A percentile compares a stretch with the other conserved stretches of the same genome.
These are phyloP conservation scores for Echria macrotheca DNA, from an alignment of 495 filamentous ascomycete genomes.

Conservation along the genomic window DNA sequence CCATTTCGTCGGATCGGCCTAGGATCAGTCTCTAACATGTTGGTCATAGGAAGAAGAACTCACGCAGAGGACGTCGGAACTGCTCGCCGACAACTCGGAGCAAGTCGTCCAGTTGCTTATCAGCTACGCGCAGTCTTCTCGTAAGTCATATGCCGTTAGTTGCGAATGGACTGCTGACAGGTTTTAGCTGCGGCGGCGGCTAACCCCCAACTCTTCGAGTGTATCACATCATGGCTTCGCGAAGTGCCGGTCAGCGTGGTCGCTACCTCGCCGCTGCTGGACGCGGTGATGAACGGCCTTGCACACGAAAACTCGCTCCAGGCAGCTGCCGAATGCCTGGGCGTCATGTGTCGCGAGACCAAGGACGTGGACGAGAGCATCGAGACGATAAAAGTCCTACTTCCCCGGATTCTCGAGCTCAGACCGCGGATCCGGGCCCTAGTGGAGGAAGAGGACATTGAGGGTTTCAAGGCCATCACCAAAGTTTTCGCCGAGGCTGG, in stretches of 20 bases:
- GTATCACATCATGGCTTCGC: conserved; percentile 91
- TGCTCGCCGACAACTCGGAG: conserved; percentile 83
- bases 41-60: conserved; percentile 88
- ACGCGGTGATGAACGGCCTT: conserved; percentile 71
- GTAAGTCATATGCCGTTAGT: conserved; percentile 44
- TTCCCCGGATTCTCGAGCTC: conserved; percentile 74
- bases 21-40: conserved; percentile 48
- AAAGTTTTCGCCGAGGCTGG: conserved; percentile 89
- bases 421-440: conserved; percentile 69
- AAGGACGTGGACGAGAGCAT: conserved; percentile 86
- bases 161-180: background rate
- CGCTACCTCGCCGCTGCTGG: conserved; percentile 78
- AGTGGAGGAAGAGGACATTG: conserved; percentile 77
- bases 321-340: conserved; percentile 87
- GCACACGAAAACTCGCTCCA: conserved; percentile 73
- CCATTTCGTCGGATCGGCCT: conserved; percentile 37
- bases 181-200: conserved; percentile 58
- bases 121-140: conserved; percentile 84
- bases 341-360: conserved; percentile 86
- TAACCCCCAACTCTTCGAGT: conserved; percentile 87
- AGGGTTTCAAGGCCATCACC: conserved; percentile 81
- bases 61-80: conserved; percentile 67
- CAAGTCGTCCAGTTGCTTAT: conserved; percentile 80
- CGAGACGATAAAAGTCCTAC: conserved; percentile 73
- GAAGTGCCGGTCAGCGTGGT: conserved; percentile 82